Conservation (phyloP, 306 rosid genomes). For the Trifolium dubium region DNA sequence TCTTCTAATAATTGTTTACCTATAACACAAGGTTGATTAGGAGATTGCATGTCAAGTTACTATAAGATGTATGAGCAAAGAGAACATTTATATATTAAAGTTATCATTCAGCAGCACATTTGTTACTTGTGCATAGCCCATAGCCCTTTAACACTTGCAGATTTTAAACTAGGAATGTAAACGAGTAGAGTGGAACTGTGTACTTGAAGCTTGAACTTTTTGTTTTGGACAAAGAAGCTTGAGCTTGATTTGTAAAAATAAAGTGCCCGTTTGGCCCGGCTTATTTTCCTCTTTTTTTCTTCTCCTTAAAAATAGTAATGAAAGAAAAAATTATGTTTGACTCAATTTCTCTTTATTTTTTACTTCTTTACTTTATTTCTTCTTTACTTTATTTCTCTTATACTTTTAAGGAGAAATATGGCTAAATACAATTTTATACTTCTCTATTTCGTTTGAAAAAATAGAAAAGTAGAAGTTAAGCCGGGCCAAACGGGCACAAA, state of each 20-base stretch:
- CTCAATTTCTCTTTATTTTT: too few species aligned
- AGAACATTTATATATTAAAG: conserved; percentile 11
- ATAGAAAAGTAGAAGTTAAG: too few species aligned
- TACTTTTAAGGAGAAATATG: too few species aligned
- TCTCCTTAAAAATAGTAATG: too few species aligned
- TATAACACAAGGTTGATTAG: background rate
- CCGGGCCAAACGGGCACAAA: too few species aligned
- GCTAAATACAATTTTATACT: too few species aligned
- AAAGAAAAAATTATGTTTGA: too few species aligned
- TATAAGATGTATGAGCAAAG: background rate
- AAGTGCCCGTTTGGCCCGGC: too few species aligned
- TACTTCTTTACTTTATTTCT: too few species aligned
- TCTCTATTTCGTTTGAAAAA: too few species aligned
- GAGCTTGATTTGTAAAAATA: background rate
- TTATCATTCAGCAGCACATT: background rate
- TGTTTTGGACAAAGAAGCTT: background rate
- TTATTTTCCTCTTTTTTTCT: too few species aligned
- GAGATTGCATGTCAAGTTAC: conserved; percentile 30
- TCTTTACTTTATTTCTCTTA: too few species aligned
- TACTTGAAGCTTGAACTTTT: background rate
- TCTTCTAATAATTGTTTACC: conserved; percentile 9
- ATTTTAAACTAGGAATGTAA: background rate
- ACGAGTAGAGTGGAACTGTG: background rate
- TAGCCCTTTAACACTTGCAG: background rate
- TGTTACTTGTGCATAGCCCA: background rate